These are phyloP conservation scores for Starmerella tilneyi DNA, from an alignment of 805 yeast genomes.

Conservation along the genomic window DNA sequence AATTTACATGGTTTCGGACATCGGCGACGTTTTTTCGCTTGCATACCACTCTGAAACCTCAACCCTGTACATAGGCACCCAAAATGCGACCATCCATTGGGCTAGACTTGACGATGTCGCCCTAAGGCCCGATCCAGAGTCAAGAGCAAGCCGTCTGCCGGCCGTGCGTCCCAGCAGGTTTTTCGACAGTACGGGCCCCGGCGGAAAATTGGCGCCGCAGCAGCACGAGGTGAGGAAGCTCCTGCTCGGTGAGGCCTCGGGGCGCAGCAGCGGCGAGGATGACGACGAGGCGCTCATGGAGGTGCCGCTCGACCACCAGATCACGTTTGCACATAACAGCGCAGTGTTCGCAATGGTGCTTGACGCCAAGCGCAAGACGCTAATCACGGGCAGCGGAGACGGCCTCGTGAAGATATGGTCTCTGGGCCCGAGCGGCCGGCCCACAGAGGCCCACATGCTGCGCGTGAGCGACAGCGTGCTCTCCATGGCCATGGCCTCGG, in stretches of 20 bases:
- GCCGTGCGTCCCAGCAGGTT: constrained; percentile 65
- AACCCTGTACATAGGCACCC: constrained; percentile 76
- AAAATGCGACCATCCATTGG: constrained; percentile 80
- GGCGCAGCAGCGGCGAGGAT: neutral
- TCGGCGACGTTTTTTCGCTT: constrained; percentile 86
- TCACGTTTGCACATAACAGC: constrained; percentile 84
- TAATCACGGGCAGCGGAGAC: constrained; percentile 81
- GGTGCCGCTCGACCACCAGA: constrained; percentile 53
- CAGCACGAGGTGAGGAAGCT: constrained; percentile 24
- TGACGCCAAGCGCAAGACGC: constrained; percentile 26
- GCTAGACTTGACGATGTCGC: constrained; percentile 37
- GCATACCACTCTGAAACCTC: constrained; percentile 52
- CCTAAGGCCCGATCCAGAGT: constrained; percentile 4
- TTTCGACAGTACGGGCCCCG: constrained; percentile 83
- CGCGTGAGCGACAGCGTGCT: constrained; percentile 57
- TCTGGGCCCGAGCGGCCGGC: constrained; percentile 25
- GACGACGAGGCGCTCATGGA: constrained; percentile 31
- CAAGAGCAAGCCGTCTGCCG: constrained; percentile 26
- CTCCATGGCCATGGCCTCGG: constrained; percentile 48
- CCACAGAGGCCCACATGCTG: constrained; percentile 30
- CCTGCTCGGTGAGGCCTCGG: constrained; percentile 4
- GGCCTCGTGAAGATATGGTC: constrained; percentile 80
- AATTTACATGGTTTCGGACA: constrained; percentile 72
- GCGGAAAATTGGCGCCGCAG: constrained; percentile 41
- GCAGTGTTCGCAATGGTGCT: constrained; percentile 60